Conservation (phyloP, 768 basidiomycete genomes). For the Pleurotus citrinopileatus region DNA sequence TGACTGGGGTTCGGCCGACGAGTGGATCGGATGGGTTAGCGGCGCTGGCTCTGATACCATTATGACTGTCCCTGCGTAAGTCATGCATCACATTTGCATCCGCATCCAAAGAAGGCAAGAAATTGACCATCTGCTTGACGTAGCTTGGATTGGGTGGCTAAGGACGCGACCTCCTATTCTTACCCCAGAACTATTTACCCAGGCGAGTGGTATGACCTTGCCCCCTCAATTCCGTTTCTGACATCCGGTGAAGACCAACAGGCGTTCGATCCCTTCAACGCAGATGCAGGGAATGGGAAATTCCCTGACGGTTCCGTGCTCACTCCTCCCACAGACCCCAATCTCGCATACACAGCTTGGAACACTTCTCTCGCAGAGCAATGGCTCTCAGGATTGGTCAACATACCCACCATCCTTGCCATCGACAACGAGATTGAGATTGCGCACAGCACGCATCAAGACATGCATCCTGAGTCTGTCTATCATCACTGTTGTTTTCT, state of each 20-base stretch:
- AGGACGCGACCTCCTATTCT: slow-evolving; percentile 51
- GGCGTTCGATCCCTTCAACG: slow-evolving; percentile 43
- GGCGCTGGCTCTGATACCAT: slow-evolving; percentile 40
- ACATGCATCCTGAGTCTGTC: slow-evolving; percentile 50
- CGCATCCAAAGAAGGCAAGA: too few species aligned
- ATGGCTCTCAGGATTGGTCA: slow-evolving; percentile 42
- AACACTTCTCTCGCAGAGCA: slow-evolving; percentile 39
- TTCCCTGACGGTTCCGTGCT: slow-evolving; percentile 46
- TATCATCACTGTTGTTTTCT: too few species aligned
- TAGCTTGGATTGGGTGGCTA: slow-evolving; percentile 57
- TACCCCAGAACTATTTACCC: slow-evolving; percentile 44
- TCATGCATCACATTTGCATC: too few species aligned
- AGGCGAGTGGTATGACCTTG: slow-evolving; percentile 22
- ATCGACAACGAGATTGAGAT: slow-evolving; percentile 61
- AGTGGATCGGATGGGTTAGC: slow-evolving; percentile 46
- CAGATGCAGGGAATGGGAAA: slow-evolving; percentile 45
- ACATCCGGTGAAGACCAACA: slow-evolving; percentile 32
- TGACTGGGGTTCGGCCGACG: slow-evolving; percentile 40
- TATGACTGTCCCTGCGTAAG: slow-evolving; percentile 51
- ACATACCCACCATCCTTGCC: slow-evolving; percentile 46
- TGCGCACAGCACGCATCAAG: slow-evolving; percentile 50
- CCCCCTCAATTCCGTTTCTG: neutral
- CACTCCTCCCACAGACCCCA: slow-evolving; percentile 35
- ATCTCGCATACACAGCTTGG: slow-evolving; percentile 42
- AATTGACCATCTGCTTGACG: neutral